phyloP scores from a whole-genome alignment of 148 eudicot genomes.

The Vaccinium myrtillus region DNA sequence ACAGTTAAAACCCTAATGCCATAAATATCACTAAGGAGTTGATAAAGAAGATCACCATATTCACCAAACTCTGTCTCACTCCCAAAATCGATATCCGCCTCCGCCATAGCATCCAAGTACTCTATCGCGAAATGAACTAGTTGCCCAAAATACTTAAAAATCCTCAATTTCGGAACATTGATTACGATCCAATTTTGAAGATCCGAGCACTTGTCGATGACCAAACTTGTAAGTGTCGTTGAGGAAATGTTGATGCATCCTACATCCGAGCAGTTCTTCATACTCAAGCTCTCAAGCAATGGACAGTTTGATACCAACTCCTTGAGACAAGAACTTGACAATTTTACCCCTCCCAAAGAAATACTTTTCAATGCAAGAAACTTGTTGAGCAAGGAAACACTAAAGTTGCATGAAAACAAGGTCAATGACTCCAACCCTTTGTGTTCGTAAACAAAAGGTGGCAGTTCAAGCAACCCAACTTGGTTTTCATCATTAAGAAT shows the following conservation, averaged over 20 bases:
- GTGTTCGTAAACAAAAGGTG: slow-evolving; percentile 19
- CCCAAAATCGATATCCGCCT: slow-evolving; percentile 30
- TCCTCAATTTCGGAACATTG: slow-evolving; percentile 14
- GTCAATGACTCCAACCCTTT: slow-evolving; percentile 18
- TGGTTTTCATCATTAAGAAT: background rate
- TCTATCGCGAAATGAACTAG: slow-evolving; percentile 1
- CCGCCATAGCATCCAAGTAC: background rate
- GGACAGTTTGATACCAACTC: slow-evolving; percentile 20
- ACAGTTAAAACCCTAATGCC: slow-evolving; percentile 24
- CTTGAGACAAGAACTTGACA: background rate
- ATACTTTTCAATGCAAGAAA: slow-evolving; percentile 20
- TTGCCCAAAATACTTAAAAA: slow-evolving; percentile 31
- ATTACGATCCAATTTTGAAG: slow-evolving; percentile 11
- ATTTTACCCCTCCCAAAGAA: slow-evolving; percentile 27
- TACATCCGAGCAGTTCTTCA: slow-evolving; percentile 25
- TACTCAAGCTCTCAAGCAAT: slow-evolving; percentile 22
- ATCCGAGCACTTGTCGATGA: slow-evolving; percentile 28
- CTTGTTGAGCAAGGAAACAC: background rate
- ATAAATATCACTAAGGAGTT: slow-evolving; percentile 5
- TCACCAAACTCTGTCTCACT: background rate
- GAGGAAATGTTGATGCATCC: slow-evolving; percentile 9
- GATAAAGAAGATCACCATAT: slow-evolving; percentile 12
- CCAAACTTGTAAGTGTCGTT: slow-evolving; percentile 22
- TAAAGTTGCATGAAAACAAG: slow-evolving; percentile 29
- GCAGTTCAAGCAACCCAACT: slow-evolving; percentile 19